Evolutionary conservation across 441 rosid genomes (phyloP), one percentile per base, ranked within the genome.

Genomic region (Populus hybrid): DNA sequence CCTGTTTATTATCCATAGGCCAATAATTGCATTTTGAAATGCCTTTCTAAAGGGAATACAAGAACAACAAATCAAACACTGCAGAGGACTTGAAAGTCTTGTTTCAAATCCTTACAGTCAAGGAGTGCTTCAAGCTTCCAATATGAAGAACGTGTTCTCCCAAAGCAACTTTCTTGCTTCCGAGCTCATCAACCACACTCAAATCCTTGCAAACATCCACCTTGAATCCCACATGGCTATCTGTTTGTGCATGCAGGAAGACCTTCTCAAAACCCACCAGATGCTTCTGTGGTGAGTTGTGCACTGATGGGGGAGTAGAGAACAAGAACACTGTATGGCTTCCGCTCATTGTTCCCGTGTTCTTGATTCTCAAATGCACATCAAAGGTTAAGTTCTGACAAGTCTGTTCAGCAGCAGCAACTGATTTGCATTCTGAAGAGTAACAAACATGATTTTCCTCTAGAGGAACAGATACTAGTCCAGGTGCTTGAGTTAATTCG

Each of bases 131-230:
- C 84, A 92, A 82, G 78, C 73, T 84, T 4, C 99, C 98, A 28
- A 96, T 84, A 71, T 93, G 97, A 61, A 96, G 91, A 78, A 90
- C 80, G 80, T 94, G 96, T 38, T 85, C 72, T 10, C 99, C 98
- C 71, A 94, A 77, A 1, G 88, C 94, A 59, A 96, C 84, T 75
- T 88, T 96, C 80, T 84, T 77, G 83, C 72, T 81, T 14, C 99
- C 99, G 0, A 36, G 12, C 75, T 96, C 94, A 77, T 93, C 98
- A 10, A 91, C 94, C 20, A 94, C 85, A 73, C 96, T 88, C 83
- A 96, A 80, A 80, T 96, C 94, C 85, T 85, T 93, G 78, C 99
- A 94, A 7, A 87, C 84, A 67, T 90, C 92, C 8, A 94, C 88
- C 69, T 79, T 85, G 76, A 96, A 92, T 53, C 57, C 87, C 64